Conservation (phyloP, 2,329 filamentous ascomycete species). For the Sporothrix protearum region DNA sequence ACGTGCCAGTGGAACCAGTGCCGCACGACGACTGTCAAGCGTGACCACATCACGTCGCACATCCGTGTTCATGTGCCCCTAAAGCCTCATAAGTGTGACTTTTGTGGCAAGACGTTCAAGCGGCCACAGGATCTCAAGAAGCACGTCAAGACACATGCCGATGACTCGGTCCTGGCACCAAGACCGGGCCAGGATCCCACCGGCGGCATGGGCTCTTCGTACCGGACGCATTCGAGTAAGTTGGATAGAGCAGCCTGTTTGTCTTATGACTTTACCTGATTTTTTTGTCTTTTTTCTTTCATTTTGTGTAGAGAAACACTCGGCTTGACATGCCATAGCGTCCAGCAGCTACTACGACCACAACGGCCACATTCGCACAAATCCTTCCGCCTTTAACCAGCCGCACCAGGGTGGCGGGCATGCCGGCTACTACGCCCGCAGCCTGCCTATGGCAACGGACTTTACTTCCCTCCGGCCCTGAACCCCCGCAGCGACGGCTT, state of each 20-base stretch:
- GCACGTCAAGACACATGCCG: constrained; percentile 97
- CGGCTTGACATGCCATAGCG: constrained; percentile 37
- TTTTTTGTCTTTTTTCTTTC: constrained; percentile 21
- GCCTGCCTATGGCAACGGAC: constrained; percentile 57
- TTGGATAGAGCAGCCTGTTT: constrained; percentile 31
- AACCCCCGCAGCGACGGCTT: constrained; percentile 54
- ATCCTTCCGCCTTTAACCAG: constrained; percentile 50
- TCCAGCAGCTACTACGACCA: constrained; percentile 62
- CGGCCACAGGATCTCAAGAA: constrained; percentile 98
- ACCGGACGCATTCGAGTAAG: constrained; percentile 53
- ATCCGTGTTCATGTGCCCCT: constrained; percentile 98
- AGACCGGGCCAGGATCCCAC: constrained; percentile 52
- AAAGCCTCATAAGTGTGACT: constrained; percentile 98
- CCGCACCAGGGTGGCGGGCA: constrained; percentile 50
- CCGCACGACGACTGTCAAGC: constrained; percentile 94
- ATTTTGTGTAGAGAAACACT: background rate
- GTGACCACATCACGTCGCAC: constrained; percentile 98
- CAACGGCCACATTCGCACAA: constrained; percentile 59
- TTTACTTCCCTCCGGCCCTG: constrained; percentile 66
- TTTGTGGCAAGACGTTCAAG: constrained; percentile 99
- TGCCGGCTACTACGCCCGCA: constrained; percentile 57
- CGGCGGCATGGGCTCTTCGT: constrained; percentile 47
- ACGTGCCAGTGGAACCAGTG: constrained; percentile 97
- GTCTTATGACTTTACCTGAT: background rate
- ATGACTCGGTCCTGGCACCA: constrained; percentile 72